A percentile compares a stretch with the other conserved stretches of the same genome.
Conservation (phyloP, 345 rosid species). For the Sonneratia caseolaris region DNA sequence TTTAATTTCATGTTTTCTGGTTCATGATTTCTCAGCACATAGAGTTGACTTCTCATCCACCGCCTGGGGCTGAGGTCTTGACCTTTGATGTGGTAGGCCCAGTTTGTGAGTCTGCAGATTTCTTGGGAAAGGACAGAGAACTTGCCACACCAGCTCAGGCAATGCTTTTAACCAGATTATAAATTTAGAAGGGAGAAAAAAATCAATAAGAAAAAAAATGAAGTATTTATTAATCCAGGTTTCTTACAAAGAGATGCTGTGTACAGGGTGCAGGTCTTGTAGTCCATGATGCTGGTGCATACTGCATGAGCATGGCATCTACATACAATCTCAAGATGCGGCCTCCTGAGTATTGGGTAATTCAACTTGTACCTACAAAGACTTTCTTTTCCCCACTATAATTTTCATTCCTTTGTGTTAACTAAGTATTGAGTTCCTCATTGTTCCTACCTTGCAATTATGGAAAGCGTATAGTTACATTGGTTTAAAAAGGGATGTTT, state of each 20-base stretch:
- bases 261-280: slow-evolving; percentile 85
- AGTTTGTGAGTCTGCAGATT: slow-evolving; percentile 98
- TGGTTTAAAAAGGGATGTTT: background rate
- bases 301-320: slow-evolving; percentile 99
- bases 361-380: background rate
- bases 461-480: background rate
- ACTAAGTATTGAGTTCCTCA: background rate
- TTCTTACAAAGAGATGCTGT: slow-evolving; percentile 16
- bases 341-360: slow-evolving; percentile 98
- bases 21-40: slow-evolving; percentile 50
- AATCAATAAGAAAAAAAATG: background rate
- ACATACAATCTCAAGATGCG: slow-evolving; percentile 99
- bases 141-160: slow-evolving; percentile 93
- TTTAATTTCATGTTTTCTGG: background rate
- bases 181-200: background rate
- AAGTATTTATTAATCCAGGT: background rate
- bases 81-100: slow-evolving; percentile 96
- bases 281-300: slow-evolving; percentile 97
- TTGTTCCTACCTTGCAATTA: background rate
- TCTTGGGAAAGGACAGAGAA: slow-evolving; percentile 90
- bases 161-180: background rate
- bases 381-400: background rate
- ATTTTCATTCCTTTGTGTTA: background rate
- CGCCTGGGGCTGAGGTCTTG: slow-evolving; percentile 46
- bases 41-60: slow-evolving; percentile 78